Percentiles rank a stretch among this genome's conserved stretches.
These are phyloP conservation scores for Clonostachys sp. DNA, from an alignment of 2,329 filamentous ascomycete species.

Conservation along the genomic window DNA sequence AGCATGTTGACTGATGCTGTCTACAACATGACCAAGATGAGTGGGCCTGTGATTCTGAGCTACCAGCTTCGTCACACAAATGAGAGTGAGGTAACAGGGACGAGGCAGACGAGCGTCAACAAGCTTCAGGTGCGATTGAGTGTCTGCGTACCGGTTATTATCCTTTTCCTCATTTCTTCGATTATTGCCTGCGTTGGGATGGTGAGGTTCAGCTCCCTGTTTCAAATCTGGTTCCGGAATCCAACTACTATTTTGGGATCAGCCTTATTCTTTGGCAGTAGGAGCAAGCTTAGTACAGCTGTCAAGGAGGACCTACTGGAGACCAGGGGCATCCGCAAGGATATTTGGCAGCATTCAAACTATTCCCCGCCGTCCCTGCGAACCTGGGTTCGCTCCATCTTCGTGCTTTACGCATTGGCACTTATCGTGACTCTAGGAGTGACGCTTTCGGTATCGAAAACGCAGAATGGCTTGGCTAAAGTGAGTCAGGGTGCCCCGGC, in stretches of 20 bases:
- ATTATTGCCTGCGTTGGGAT: not conserved
- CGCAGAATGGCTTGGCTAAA: not conserved
- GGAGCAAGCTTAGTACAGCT: not conserved
- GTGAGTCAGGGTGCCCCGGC: not conserved
- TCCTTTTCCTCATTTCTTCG: not conserved
- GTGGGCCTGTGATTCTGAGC: not conserved
- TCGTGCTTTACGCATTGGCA: not conserved
- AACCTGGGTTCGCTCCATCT: not conserved
- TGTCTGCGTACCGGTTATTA: not conserved
- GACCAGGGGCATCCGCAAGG: not conserved
- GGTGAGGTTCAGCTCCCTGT: not conserved
- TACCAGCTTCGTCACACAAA: not conserved
- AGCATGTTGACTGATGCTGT: not conserved
- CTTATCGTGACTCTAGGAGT: not conserved
- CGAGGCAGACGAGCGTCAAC: not conserved
- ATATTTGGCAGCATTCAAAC: not conserved
- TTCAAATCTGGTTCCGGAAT: not conserved
- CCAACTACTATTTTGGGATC: not conserved
- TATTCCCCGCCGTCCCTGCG: not conserved
- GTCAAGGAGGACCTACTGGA: not conserved
- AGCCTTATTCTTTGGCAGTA: not conserved
- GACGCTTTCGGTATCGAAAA: not conserved
- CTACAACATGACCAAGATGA: not conserved
- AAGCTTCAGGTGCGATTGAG: not conserved
- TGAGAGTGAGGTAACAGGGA: not conserved